A percentile compares a stretch with the other conserved stretches of the same genome.
These are phyloP conservation scores for Aspergillus puulaauensis DNA, from an alignment of 2,329 filamentous ascomycete genomes.

Conservation along the genomic window DNA sequence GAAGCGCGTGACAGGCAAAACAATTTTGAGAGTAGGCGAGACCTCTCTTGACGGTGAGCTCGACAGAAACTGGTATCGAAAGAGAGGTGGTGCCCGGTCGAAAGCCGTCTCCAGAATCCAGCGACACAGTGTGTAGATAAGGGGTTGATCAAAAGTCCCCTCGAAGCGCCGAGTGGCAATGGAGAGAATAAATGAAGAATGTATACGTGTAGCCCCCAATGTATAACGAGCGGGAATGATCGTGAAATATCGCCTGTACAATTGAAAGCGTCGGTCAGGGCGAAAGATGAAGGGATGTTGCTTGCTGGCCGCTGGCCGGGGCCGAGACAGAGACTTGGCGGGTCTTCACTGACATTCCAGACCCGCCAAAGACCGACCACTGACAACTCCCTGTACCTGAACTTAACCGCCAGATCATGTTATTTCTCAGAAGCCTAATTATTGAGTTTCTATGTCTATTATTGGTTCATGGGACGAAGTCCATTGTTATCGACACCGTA, in stretches of 20 bases:
- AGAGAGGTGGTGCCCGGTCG: not conserved
- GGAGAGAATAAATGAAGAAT: not conserved
- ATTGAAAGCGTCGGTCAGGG: not conserved
- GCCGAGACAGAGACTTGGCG: slow-evolving; percentile 5
- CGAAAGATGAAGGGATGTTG: not conserved
- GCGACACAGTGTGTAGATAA: not conserved
- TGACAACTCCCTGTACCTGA: not conserved
- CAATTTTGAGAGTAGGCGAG: not conserved
- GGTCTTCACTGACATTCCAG: not conserved
- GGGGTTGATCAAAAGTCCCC: not conserved
- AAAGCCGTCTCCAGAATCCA: not conserved
- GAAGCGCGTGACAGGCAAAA: not conserved
- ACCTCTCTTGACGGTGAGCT: not conserved
- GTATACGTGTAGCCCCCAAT: not conserved
- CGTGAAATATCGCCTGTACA: not conserved
- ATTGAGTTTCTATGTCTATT: not conserved
- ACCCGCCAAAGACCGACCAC: not conserved
- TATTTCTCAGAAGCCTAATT: not conserved
- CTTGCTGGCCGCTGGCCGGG: not conserved
- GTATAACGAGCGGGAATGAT: slow-evolving; percentile 13
- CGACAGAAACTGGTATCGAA: not conserved
- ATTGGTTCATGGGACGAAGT: not conserved
- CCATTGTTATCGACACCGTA: not conserved
- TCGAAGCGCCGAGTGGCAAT: not conserved
- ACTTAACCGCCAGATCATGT: not conserved